phyloP scores from a whole-genome alignment of 1,284 basidiomycete genomes.

The Peniophora sp. region DNA sequence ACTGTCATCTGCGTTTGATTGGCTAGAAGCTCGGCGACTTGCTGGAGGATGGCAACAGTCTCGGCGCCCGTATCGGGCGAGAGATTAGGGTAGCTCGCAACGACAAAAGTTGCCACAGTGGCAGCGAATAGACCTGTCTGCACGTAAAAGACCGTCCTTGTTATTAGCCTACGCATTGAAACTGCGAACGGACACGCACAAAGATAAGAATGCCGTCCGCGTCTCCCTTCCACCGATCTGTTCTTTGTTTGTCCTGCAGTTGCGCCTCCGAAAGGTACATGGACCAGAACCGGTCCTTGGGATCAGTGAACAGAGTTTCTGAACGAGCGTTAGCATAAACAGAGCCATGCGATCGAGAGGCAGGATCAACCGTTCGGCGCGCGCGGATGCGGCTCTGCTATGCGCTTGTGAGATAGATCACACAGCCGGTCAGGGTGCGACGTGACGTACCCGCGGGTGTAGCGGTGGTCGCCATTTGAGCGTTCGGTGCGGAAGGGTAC shows the following conservation, averaged over 20 bases:
- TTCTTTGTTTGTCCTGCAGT: slow-evolving; percentile 6
- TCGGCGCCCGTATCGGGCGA: not conserved
- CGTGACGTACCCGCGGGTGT: too few species aligned
- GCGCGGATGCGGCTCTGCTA: too few species aligned
- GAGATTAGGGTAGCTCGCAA: not conserved
- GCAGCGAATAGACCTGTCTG: not conserved
- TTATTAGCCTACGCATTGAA: too few species aligned
- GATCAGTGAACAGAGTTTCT: not conserved
- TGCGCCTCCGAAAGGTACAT: slow-evolving; percentile 10
- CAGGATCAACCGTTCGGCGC: too few species aligned
- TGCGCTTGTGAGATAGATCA: too few species aligned
- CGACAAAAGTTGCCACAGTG: not conserved
- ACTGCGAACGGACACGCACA: slow-evolving; percentile 11
- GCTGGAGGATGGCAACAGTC: not conserved
- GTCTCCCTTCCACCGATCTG: slow-evolving; percentile 32
- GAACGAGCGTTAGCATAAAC: too few species aligned
- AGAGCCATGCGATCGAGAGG: too few species aligned
- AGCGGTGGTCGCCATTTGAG: too few species aligned
- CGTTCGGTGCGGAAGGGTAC: too few species aligned
- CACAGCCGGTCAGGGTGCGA: too few species aligned
- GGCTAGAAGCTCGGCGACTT: not conserved
- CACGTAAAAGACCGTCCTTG: not conserved
- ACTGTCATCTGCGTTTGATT: not conserved
- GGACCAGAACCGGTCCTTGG: slow-evolving; percentile 5
- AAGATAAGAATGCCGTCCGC: slow-evolving; percentile 39